Conservation (phyloP, 1,284 basidiomycete species). For the Apiotrichum siamense region DNA sequence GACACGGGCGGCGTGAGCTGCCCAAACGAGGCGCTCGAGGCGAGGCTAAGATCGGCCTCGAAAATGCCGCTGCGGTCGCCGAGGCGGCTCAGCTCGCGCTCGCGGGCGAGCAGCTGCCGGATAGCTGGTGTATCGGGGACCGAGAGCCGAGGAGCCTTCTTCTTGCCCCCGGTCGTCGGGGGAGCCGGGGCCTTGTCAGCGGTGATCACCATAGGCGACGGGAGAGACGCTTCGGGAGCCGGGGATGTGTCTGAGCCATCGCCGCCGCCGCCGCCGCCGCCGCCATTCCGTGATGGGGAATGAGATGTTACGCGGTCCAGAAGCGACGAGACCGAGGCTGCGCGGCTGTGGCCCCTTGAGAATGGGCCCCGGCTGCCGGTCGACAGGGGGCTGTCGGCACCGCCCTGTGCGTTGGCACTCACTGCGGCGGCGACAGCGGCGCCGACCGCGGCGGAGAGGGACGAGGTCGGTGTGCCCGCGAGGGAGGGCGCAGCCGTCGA, state of each 20-base stretch:
- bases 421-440: not conserved
- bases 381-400: too few relatives aligned
- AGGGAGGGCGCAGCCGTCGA: not conserved
- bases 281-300: not conserved
- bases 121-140: constrained; percentile 12
- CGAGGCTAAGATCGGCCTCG: constrained; percentile 11
- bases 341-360: not conserved
- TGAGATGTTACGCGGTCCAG: not conserved
- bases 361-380: not conserved
- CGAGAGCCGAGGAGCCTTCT: not conserved
- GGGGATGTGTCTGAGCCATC: not conserved
- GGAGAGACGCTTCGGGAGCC: not conserved
- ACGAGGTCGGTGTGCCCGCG: not conserved
- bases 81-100: not conserved
- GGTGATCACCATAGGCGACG: too few relatives aligned
- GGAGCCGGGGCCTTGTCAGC: not conserved
- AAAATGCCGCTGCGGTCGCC: constrained; percentile 2
- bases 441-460: not conserved
- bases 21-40: constrained; percentile 7
- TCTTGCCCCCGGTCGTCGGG: not conserved
- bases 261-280: too few relatives aligned
- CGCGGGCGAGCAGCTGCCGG: constrained; percentile 4
- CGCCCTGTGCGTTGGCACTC: not conserved
- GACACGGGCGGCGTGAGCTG: constrained; percentile 7
- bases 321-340: not conserved